These are phyloP conservation scores for Fusarium tanahbumbuense DNA, from an alignment of 2,329 filamentous ascomycete species.

Conservation along the genomic window DNA sequence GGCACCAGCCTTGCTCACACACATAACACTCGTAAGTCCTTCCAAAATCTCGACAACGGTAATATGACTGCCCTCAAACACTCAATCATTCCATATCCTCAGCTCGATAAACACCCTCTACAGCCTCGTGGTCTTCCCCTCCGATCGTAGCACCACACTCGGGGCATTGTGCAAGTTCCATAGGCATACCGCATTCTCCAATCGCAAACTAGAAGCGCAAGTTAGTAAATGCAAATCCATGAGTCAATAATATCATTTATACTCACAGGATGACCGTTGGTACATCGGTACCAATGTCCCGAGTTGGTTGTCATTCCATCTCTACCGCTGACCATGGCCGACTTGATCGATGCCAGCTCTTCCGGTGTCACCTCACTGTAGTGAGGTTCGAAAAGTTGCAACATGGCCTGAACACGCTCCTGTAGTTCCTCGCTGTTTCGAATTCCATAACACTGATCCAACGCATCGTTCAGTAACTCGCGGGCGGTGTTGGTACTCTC, in stretches of 20 bases:
- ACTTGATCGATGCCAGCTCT: constrained; percentile 58
- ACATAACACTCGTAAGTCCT: too few species aligned
- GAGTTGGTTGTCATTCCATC: constrained; percentile 54
- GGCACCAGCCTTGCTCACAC: too few species aligned
- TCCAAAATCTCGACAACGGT: too few species aligned
- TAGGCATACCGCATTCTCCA: constrained; percentile 75
- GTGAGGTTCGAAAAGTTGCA: constrained; percentile 47
- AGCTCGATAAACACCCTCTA: constrained; percentile 4
- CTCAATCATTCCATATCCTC: constrained; percentile 6
- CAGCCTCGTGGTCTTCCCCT: background rate
- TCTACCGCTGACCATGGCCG: constrained; percentile 59
- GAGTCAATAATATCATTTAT: background rate
- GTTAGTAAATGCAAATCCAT: background rate
- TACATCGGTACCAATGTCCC: constrained; percentile 51
- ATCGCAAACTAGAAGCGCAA: constrained; percentile 63
- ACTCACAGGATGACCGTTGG: constrained; percentile 48
- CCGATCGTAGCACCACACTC: constrained; percentile 63
- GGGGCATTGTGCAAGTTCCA: constrained; percentile 70
- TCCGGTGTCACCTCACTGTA: constrained; percentile 56
- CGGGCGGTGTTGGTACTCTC: background rate
- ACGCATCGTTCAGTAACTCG: constrained; percentile 4
- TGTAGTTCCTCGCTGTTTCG: background rate
- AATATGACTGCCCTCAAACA: background rate
- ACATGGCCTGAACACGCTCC: constrained; percentile 16
- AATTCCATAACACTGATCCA: background rate